Conservation (phyloP, 805 yeast species). For the Torulaspora indica region DNA sequence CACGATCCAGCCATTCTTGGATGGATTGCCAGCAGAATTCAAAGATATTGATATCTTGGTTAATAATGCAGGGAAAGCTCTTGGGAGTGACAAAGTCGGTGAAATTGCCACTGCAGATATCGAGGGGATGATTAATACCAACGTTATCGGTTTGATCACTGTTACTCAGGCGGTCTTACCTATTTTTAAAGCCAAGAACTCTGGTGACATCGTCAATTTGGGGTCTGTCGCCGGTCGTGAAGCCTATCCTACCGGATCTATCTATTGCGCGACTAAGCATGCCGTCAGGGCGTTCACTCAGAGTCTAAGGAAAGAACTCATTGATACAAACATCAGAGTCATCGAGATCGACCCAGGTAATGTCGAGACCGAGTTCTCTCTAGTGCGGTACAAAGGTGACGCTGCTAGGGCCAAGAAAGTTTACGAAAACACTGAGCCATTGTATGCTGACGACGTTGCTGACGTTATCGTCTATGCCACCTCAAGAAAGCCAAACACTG, state of each 20-base stretch:
- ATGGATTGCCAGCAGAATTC: conserved; percentile 53
- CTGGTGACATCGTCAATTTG: conserved; percentile 68
- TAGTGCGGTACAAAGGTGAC: conserved; percentile 58
- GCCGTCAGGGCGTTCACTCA: conserved; percentile 69
- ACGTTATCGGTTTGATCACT: conserved; percentile 79
- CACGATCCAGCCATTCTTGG: conserved; percentile 49
- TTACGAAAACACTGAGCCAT: conserved; percentile 52
- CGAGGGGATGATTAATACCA: conserved; percentile 73
- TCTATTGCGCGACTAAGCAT: conserved; percentile 72
- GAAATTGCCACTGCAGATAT: conserved; percentile 59
- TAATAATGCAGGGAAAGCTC: conserved; percentile 76
- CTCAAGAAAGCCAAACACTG: conserved; percentile 55
- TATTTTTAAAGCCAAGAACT: conserved; percentile 61
- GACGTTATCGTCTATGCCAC: conserved; percentile 56
- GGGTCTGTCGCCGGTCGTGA: conserved; percentile 80
- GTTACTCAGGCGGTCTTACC: conserved; percentile 77
- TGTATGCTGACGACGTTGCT: conserved; percentile 56
- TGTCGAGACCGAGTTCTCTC: conserved; percentile 63
- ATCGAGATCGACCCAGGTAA: conserved; percentile 66
- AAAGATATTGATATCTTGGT: conserved; percentile 60
- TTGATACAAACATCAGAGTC: conserved; percentile 62
- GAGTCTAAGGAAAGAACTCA: conserved; percentile 68
- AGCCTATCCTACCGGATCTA: conserved; percentile 73
- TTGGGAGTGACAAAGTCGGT: conserved; percentile 76
- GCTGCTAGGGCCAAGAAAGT: conserved; percentile 48